Base-by-base conservation (phyloP, 2,329 filamentous ascomycete genomes). In the Fusarium neocosmosporiellum region DNA sequence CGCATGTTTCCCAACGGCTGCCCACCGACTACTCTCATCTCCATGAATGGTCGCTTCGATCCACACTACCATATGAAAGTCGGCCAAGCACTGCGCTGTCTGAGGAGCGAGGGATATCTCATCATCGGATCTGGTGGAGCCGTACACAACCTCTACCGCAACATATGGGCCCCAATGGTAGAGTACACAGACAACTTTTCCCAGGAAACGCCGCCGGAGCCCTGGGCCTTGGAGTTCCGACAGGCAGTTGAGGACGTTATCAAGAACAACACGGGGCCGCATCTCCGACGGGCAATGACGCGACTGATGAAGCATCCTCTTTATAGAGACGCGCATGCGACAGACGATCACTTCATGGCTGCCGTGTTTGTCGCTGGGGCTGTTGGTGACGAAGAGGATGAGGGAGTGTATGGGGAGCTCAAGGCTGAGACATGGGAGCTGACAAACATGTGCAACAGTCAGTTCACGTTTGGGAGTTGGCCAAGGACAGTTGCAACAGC, bases 101-200 rank as follows among this genome's bases (percentile, higher is more conserved):
- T 75, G 0, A 29, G 72, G 4, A 62, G 36, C 4, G 72, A 75
- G 31, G 65, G 65, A 0, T 74, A 75, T 22, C 85, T 93, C 1
- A 80, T 93, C 59, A 86, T 90, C 64, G 88, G 88, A 10, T 84
- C 81, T 4, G 84, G 91, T 18, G 91, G 91, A 37, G 88, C 91
- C 1, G 91, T 93, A 1, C 91, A 93, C 80, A 93, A 93, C 73
- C 85, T 93, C 1, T 93, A 91, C 78, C 88, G 91, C 20, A 93
- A 93, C 77, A 78, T 85, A 46, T 93, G 90, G 91, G 81, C 76
- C 1, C 90, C 89, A 0, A 93, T 93, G 89, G 76, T 93, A 18
- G 82, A 79, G n/a, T 88, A 89, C 78, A 82, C 86, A 10, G 69
- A 72, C 60, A 70, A 48, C 37, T 63, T 74, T 43, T 65, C 57